Base-by-base conservation (phyloP, 305 asterid species). In the Fraxinus floribunda region DNA sequence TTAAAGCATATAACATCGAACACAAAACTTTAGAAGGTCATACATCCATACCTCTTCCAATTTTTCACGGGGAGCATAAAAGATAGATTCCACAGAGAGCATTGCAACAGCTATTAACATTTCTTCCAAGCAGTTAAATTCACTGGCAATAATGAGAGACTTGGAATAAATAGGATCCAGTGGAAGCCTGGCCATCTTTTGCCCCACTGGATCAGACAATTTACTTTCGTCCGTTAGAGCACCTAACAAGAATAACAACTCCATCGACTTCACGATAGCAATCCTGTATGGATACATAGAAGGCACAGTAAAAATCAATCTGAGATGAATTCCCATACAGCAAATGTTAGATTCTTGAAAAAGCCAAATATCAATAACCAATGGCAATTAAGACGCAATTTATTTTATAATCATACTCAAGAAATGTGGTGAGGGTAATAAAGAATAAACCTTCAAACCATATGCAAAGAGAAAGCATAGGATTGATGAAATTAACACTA, bases 61-160 rank as follows among this genome's bases (percentile, higher is more conserved):
- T 90, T 93, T 96, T 75, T 96, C 98, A 78, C 97, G 97, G 30
- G 99, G 97, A 68, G 97, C 92, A 85, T 96, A 96, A 89, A 93
- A 94, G 71, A 96, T 90, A 7, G 98, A 94, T 84, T 96, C 99
- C 29, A 94, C 98, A 1, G 98, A 94, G 82, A 96, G 99, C 98
- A 96, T 87, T 36, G 98, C 89, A 80, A 96, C 97, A 83, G 86
- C 82, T 80, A 96, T 91, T 62, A 96, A 87, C 95, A 96, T 93
- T 84, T 96, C 98, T 86, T 96, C 95, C 87, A 94, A 88, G 98
- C 98, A 96, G 78, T 87, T 90, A 78, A 90, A 91, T 80, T 96
- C 90, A 86, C 85, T 91, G 90, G 98, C 97, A 80, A 96, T 90
- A 88, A 94, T 86, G 55, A 96, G 97, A 77, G 98, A 97, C 90